Conservation (phyloP, 352 stramenopile species). For the Globisporangium okanoganense region DNA sequence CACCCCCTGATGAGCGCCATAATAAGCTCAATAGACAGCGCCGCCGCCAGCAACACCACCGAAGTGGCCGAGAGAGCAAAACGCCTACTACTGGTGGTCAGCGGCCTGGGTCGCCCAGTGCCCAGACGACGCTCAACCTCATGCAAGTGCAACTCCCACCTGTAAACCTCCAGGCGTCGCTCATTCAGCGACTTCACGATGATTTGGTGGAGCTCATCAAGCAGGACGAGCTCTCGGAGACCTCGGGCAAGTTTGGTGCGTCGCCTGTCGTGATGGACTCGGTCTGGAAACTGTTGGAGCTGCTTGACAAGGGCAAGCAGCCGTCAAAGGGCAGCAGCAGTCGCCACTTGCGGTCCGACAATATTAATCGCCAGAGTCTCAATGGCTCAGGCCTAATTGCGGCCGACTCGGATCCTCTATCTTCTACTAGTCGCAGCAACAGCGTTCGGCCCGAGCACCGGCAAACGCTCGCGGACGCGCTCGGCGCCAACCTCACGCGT, state of each 20-base stretch:
- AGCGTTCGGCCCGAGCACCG: not conserved
- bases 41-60: conserved; percentile 11
- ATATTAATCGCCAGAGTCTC: not conserved
- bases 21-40: conserved; percentile 7
- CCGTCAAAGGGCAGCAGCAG: not conserved
- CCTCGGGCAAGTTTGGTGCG: conserved; percentile 13
- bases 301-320: conserved; percentile 29
- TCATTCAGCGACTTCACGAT: conserved; percentile 43
- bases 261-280: conserved; percentile 10
- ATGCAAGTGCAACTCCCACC: not conserved
- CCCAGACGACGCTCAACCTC: not conserved
- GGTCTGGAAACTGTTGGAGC: conserved; percentile 27
- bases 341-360: not conserved
- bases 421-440: not conserved
- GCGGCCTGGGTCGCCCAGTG: not conserved
- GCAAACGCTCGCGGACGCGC: conserved; percentile 7
- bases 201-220: conserved; percentile 56
- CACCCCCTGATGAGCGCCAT: conserved; percentile 19
- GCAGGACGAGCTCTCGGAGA: conserved; percentile 22
- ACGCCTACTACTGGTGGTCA: not conserved
- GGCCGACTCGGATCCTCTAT: not conserved
- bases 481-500: conserved; percentile 25
- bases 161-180: conserved; percentile 5
- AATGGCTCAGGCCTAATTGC: not conserved
- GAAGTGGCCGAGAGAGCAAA: not conserved